Base-by-base conservation (phyloP, 768 basidiomycete species). In the Amanita phalloides region DNA sequence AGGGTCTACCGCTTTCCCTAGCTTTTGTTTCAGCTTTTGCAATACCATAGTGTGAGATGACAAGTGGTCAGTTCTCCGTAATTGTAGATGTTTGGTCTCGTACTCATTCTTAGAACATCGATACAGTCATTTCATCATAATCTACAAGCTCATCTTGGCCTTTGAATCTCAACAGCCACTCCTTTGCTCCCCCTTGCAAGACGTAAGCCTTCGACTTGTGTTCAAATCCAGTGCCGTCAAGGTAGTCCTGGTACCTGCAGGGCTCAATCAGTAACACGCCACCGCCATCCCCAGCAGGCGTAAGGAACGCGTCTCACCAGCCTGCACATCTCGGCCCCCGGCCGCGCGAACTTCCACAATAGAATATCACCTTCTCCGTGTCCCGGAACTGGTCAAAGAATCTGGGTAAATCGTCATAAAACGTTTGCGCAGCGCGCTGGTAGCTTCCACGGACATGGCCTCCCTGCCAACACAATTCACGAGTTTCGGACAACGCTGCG, bases 231-330 rank as follows among this genome's bases (percentile, higher is more conserved):
- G 4, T 10, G 10, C 32, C 32, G 10, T 32, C 32, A 10, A 32
- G 32, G 10, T 11, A 32, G 9, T 6, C 32, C 32, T 32, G 32
- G 32, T 32, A 10, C 35, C 25, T n/a, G 20, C 5, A 32, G 32
- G 41, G 55, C 67, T 30, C 60, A 79, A 80, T 78, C 81, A 61
- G 71, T 73, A 17, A 77, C 78, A 61, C 73, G 77, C 10, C 79
- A 9, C 28, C 7, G 28, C 28, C 6, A 30, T 30, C 28, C 28
- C 28, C 7, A 3, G 6, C 26, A 6, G 26, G 26, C 6, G 26
- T 4, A 32, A 3, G 32, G 10, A 10, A 32, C 32, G 32, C 32
- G 3, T 32, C 32, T 32, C 32, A 32, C 32, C 32, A 32, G 32
- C 9, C 32, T 32, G 32, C 32, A 10, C 32, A 32, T 32, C 32